Evolutionary conservation across 1,284 basidiomycete species (phyloP).

Genomic region (Puccinia triticina): DNA sequence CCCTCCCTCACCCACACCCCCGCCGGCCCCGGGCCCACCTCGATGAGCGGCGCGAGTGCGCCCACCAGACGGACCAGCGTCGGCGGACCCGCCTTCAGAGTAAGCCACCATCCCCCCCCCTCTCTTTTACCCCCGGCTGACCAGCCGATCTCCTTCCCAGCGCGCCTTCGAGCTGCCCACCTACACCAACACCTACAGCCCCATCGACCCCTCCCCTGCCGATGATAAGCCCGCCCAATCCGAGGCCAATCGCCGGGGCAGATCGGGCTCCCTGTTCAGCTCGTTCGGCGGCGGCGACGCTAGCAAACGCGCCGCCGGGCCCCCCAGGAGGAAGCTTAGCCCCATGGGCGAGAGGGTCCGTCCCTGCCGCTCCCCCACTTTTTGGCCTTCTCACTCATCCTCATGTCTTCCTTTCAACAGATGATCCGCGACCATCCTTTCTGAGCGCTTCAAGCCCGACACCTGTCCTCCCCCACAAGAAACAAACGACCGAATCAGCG

Average conservation of each 20-base stretch:
- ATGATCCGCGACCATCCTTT: no score
- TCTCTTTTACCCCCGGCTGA: no score
- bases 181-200: conserved; percentile 2
- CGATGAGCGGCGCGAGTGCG: not conserved
- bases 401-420: no score
- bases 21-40: not conserved
- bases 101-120: not conserved
- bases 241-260: not conserved
- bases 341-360: conserved; percentile 38
- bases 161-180: conserved; percentile 32
- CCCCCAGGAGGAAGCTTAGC: conserved; percentile 28
- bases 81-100: conserved; percentile 17
- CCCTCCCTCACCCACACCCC: not conserved
- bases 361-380: not conserved
- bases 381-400: no score
- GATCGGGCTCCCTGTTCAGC: conserved; percentile 34
- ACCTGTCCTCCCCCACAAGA: no score
- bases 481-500: no score
- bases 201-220: not conserved
- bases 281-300: conserved; percentile 11
- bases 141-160: no score
- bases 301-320: not conserved
- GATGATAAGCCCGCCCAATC: not conserved
- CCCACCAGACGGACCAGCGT: conserved; percentile 12
- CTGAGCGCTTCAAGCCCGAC: no score